Conservation (phyloP, 805 yeast species). For the Saccharomycopsis sp. region DNA sequence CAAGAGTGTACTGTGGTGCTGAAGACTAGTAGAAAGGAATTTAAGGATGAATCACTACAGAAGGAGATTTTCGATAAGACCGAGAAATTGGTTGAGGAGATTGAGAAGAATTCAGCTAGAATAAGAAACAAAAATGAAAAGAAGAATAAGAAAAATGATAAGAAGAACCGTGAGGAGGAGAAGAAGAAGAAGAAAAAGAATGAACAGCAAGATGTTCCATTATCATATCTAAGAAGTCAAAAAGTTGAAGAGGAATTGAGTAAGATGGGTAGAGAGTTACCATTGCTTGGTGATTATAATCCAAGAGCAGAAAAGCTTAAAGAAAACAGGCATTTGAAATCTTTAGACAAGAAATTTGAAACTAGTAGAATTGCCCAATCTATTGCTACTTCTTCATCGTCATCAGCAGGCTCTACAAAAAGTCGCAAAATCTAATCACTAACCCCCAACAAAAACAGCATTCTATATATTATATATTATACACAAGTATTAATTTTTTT, state of each 20-base stretch:
- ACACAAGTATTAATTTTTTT: neutral
- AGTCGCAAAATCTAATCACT: too few species aligned
- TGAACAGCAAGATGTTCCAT: neutral
- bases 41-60: constrained; percentile 55
- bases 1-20: constrained; percentile 62
- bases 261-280: constrained; percentile 13
- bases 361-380: constrained; percentile 1
- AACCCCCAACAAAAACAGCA: neutral
- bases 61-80: constrained; percentile 55
- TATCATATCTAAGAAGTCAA: neutral
- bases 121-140: constrained; percentile 44
- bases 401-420: too few species aligned
- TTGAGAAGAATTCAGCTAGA: constrained; percentile 69
- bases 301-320: neutral
- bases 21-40: constrained; percentile 50
- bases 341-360: constrained; percentile 19
- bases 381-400: too few species aligned
- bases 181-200: neutral
- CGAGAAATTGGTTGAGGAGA: constrained; percentile 42
- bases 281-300: constrained; percentile 18
- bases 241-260: constrained; percentile 13
- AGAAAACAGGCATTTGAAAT: constrained; percentile 19
- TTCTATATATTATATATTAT: too few species aligned
- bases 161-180: constrained; percentile 3
- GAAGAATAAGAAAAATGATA: constrained; percentile 15